Base-by-base conservation (phyloP, 2,329 filamentous ascomycete genomes). In the Coniochaeta pulveracea region DNA sequence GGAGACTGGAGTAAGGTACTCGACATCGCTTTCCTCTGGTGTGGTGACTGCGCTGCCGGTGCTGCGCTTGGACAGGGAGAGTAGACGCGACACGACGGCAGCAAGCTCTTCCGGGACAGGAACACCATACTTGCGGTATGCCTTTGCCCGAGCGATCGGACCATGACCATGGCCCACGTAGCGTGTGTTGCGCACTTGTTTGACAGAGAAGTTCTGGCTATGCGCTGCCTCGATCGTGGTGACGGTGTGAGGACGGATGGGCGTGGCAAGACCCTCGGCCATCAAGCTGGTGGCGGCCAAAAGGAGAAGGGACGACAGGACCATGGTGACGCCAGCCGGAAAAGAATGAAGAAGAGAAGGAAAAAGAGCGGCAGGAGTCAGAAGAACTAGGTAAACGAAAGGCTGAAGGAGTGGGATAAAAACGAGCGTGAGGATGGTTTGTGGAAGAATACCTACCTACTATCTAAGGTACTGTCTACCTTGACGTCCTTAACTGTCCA, bases 1-100 rank as follows among this genome's bases (percentile, higher is more conserved):
- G 24, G 55, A 45, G 10, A 63, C 55, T 5, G 57, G 55, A 3
- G 52, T 51, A 33, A 61, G 37, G 41, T 57, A 63, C 43, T 60
- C 57, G 14, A 41, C 21, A n/a, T 61, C 58, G 33, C 45, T 40
- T 3, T 46, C 29, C 17, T 46, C 34, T 1, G 57, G 55, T 0
- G 36, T 45, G 24, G 47, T 47, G 3, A 34, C 32, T 3, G 41
- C 54, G 14, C 46, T 55, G 33, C 55, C 57, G 3, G 35, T 53
- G 26, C 40, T 40, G 25, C 51, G 47, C 43, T 47, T 49, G 16
- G 28, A 18, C 19, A 31, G 11, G 18, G 29, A 19, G 19, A 34
- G 12, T 35, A 46, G 38, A 15, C 40, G 38, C 33, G 41, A 37
- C 15, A 54, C 40, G 15, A 46, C 48, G 19, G 26, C 27, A 24